These are phyloP conservation scores for Coniferiporia sulphurascens DNA, from an alignment of 1,284 basidiomycete species.

Conservation along the genomic window DNA sequence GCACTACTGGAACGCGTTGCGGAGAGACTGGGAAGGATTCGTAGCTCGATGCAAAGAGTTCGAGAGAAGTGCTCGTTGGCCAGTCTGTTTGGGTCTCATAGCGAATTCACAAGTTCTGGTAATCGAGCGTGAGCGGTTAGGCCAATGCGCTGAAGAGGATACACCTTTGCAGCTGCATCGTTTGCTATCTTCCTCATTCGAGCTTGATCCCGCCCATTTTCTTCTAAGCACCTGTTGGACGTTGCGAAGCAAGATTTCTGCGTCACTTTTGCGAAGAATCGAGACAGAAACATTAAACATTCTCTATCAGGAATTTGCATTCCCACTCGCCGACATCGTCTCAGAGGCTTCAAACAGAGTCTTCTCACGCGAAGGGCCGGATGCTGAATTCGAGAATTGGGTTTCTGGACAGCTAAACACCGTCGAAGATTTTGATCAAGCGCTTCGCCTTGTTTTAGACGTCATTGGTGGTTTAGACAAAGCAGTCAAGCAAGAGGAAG, in stretches of 20 bases:
- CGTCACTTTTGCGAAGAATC: slow-evolving; percentile 47
- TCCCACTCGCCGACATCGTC: slow-evolving; percentile 69
- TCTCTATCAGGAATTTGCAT: slow-evolving; percentile 68
- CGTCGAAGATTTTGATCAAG: slow-evolving; percentile 50
- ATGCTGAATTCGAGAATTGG: slow-evolving; percentile 56
- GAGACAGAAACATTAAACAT: slow-evolving; percentile 59
- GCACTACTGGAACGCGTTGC: slow-evolving; percentile 78
- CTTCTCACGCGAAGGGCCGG: slow-evolving; percentile 49
- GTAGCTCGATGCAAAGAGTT: slow-evolving; percentile 83
- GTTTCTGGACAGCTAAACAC: slow-evolving; percentile 52
- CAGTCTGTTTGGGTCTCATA: slow-evolving; percentile 58
- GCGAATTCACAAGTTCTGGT: slow-evolving; percentile 51
- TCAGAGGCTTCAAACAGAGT: slow-evolving; percentile 53
- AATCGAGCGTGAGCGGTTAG: slow-evolving; percentile 75
- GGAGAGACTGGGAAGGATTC: slow-evolving; percentile 91
- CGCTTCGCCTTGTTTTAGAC: slow-evolving; percentile 54
- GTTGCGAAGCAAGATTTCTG: slow-evolving; percentile 51
- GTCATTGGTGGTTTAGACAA: slow-evolving; percentile 64
- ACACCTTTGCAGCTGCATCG: slow-evolving; percentile 55
- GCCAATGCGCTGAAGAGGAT: slow-evolving; percentile 61
- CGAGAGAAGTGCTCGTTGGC: slow-evolving; percentile 82
- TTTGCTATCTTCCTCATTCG: slow-evolving; percentile 32
- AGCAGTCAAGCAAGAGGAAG: slow-evolving; percentile 68
- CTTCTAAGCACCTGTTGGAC: slow-evolving; percentile 58
- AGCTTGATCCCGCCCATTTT: slow-evolving; percentile 43